Conservation (phyloP, 768 basidiomycete genomes). For the Tricholoma matsutake region DNA sequence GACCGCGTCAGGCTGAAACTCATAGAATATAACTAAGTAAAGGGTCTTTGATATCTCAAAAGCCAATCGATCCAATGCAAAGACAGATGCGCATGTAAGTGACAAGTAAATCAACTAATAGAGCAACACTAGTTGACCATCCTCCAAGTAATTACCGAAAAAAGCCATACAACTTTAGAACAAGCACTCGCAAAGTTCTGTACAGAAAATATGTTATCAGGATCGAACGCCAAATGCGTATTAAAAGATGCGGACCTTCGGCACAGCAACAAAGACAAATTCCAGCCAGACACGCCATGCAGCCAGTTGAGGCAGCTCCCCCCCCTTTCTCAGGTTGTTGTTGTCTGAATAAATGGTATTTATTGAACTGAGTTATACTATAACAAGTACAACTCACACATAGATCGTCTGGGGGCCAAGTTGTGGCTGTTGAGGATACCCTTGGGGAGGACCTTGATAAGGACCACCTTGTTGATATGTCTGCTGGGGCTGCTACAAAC, state of each 20-base stretch:
- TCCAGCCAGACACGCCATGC: conserved; percentile 65
- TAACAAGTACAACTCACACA: conserved; percentile 49
- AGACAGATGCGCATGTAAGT: background rate
- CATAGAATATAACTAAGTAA: background rate
- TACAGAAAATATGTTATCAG: conserved; percentile 3
- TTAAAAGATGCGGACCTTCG: conserved; percentile 49
- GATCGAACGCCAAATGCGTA: background rate
- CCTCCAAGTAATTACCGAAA: too few species aligned
- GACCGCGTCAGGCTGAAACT: too few species aligned
- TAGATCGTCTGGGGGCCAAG: conserved; percentile 73
- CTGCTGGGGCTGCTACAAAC: conserved; percentile 62
- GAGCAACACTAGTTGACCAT: background rate
- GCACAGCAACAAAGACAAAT: conserved; percentile 66
- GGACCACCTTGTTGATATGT: conserved; percentile 55
- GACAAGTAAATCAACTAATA: background rate
- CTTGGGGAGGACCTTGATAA: conserved; percentile 36
- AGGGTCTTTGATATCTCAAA: background rate
- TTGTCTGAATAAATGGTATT: conserved; percentile 31
- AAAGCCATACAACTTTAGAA: conserved; percentile 42
- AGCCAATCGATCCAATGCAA: background rate
- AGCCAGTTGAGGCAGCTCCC: conserved; percentile 37
- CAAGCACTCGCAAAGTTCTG: conserved; percentile 76
- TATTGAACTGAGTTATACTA: background rate
- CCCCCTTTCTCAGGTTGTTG: conserved; percentile 51
- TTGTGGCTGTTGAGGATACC: conserved; percentile 43